Conservation (phyloP, 106 monocot species). For the Ottelia alismoides region DNA sequence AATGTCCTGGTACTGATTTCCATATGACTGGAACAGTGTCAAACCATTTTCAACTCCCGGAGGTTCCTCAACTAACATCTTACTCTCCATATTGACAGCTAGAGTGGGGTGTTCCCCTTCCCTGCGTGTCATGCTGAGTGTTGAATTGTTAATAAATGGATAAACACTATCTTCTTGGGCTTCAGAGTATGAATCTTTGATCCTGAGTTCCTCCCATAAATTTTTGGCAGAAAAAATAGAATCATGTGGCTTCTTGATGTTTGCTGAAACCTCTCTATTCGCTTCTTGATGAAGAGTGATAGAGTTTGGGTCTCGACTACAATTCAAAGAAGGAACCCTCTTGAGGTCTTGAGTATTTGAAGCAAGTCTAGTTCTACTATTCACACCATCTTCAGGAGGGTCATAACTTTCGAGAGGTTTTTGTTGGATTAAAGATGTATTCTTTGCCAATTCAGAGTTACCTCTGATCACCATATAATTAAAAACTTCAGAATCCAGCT, state of each 20-base stretch:
- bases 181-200: constrained; percentile 6
- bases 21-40: too few species aligned
- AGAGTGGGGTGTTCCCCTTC: too few species aligned
- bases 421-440: not conserved
- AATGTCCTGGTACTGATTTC: too few species aligned
- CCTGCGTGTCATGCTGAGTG: too few species aligned
- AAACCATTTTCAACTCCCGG: too few species aligned
- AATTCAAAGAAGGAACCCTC: constrained; percentile 14
- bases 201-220: constrained; percentile 16
- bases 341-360: constrained; percentile 10
- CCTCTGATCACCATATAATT: not conserved
- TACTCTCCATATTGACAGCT: too few species aligned
- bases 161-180: constrained; percentile 4
- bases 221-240: constrained; percentile 12
- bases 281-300: constrained; percentile 8
- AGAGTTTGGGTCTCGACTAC: constrained; percentile 11
- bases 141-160: too few species aligned
- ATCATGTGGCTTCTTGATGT: constrained; percentile 6
- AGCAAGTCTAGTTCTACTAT: not conserved
- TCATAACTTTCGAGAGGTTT: not conserved
- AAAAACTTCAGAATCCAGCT: not conserved
- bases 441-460: not conserved
- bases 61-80: too few species aligned
- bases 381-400: not conserved
- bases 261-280: constrained; percentile 1